A percentile compares a stretch with the other conserved stretches of the same genome.
Evolutionary conservation across 352 stramenopile species (phyloP).

Genomic region (Phytophthora hibernalis): DNA sequence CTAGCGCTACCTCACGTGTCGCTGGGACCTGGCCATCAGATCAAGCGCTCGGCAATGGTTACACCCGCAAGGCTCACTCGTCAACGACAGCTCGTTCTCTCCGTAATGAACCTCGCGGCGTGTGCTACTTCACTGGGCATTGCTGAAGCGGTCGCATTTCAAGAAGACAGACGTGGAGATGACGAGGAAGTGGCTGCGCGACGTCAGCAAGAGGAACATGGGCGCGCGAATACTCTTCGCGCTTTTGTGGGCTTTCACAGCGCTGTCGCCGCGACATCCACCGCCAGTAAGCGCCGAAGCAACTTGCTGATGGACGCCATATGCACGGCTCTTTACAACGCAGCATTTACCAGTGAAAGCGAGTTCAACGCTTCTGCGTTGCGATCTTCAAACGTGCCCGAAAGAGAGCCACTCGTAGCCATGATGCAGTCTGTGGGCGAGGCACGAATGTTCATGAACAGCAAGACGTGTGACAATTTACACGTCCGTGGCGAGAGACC

Average conservation of each 20-base stretch:
- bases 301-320: conserved; percentile 46
- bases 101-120: conserved; percentile 60
- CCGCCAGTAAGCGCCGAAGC: conserved; percentile 27
- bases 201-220: conserved; percentile 46
- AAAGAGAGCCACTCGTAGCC: conserved; percentile 55
- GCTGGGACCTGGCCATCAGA: conserved; percentile 13
- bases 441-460: conserved; percentile 70
- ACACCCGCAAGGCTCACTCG: conserved; percentile 61
- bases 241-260: conserved; percentile 80
- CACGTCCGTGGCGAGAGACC: conserved; percentile 62
- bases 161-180: conserved; percentile 13
- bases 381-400: conserved; percentile 32
- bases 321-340: conserved; percentile 40
- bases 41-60: conserved; percentile 23
- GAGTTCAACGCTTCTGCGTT: conserved; percentile 8
- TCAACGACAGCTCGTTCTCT: conserved; percentile 64
- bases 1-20: conserved; percentile 49
- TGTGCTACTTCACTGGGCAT: conserved; percentile 55
- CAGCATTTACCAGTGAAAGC: conserved; percentile 15
- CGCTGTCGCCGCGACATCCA: conserved; percentile 50
- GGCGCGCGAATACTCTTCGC: conserved; percentile 66
- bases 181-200: conserved; percentile 19
- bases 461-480: conserved; percentile 61
- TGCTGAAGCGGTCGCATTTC: conserved; percentile 1
- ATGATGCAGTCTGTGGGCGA: conserved; percentile 52